Conservation (phyloP, 495 filamentous ascomycete species). For the Podospora tetraspora region DNA sequence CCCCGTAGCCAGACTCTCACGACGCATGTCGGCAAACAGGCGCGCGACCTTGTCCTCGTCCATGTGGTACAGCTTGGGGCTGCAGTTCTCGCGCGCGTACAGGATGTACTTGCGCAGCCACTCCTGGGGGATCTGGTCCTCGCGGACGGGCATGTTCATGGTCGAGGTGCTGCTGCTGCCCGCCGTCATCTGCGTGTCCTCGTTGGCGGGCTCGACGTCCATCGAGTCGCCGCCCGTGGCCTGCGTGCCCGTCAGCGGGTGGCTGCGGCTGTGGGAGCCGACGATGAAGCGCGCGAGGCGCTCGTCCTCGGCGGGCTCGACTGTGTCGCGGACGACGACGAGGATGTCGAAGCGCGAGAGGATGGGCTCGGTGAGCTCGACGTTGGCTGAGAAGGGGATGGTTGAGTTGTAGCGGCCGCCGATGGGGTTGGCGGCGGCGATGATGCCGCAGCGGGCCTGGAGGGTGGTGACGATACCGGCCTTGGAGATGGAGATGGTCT, state of each 20-base stretch:
- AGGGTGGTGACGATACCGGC: slow-evolving; percentile 97
- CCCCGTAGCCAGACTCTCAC: slow-evolving; percentile 86
- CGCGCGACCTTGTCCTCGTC: slow-evolving; percentile 95
- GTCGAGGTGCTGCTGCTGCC: slow-evolving; percentile 28
- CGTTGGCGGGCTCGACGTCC: slow-evolving; percentile 53
- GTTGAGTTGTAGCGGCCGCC: slow-evolving; percentile 96
- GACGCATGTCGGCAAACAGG: slow-evolving; percentile 92
- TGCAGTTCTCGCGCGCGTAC: slow-evolving; percentile 85
- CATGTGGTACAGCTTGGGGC: slow-evolving; percentile 93
- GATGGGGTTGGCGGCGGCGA: slow-evolving; percentile 94
- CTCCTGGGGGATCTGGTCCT: slow-evolving; percentile 84
- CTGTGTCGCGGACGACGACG: slow-evolving; percentile 92
- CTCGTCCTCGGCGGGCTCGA: slow-evolving; percentile 96
- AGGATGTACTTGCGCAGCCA: slow-evolving; percentile 95
- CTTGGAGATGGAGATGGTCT: slow-evolving; percentile 99
- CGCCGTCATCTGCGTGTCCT: slow-evolving; percentile 5
- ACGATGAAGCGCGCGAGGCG: slow-evolving; percentile 93
- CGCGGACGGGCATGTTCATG: slow-evolving; percentile 29
- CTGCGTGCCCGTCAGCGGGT: slow-evolving; percentile 58
- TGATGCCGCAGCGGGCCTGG: slow-evolving; percentile 95
- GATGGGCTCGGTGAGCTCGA: slow-evolving; percentile 96
- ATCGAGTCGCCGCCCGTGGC: slow-evolving; percentile 48
- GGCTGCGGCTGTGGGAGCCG: slow-evolving; percentile 82
- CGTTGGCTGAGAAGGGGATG: slow-evolving; percentile 90
- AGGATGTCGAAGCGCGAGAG: slow-evolving; percentile 98